Conservation (phyloP, 805 yeast species). For the Ogataea allantospora region DNA sequence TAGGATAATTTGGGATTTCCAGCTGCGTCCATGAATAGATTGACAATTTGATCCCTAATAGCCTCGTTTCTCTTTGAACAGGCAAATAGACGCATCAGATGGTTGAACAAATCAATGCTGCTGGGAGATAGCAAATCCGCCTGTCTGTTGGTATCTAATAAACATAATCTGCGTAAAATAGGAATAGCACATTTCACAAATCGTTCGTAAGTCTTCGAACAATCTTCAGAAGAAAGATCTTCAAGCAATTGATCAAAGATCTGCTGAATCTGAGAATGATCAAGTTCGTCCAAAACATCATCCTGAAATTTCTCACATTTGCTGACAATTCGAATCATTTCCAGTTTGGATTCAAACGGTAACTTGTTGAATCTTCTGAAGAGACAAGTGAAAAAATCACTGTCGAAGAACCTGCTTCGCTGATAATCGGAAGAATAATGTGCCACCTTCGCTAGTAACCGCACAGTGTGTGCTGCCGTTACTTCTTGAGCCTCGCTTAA, state of each 20-base stretch:
- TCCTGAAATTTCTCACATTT: conserved; percentile 10
- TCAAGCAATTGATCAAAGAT: conserved; percentile 20
- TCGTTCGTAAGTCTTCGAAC: conserved; percentile 13
- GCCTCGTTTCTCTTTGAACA: conserved; percentile 5
- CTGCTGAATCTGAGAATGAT: conserved; percentile 16
- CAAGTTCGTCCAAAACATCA: conserved; percentile 8
- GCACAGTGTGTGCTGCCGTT: conserved; percentile 8
- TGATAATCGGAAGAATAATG: conserved; percentile 12
- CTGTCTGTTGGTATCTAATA: conserved; percentile 15
- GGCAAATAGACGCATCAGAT: conserved; percentile 9
- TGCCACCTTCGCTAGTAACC: conserved; percentile 15
- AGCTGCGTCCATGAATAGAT: conserved; percentile 18
- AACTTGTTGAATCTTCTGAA: conserved; percentile 16
- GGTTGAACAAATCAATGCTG: conserved; percentile 16
- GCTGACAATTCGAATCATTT: conserved; percentile 15
- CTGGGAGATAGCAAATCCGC: conserved; percentile 17
- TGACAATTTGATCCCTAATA: conserved; percentile 12
- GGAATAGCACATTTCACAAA: conserved; percentile 18
- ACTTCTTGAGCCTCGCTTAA: conserved; percentile 14
- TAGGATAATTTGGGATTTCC: conserved; percentile 10
- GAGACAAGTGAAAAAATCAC: conserved; percentile 16
- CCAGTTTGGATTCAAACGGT: conserved; percentile 17
- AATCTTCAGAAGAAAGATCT: conserved; percentile 15
- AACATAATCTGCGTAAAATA: conserved; percentile 14
- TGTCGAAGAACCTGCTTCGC: conserved; percentile 12